Base-by-base conservation (phyloP, 768 basidiomycete genomes). In the Leccinum truebloodii region DNA sequence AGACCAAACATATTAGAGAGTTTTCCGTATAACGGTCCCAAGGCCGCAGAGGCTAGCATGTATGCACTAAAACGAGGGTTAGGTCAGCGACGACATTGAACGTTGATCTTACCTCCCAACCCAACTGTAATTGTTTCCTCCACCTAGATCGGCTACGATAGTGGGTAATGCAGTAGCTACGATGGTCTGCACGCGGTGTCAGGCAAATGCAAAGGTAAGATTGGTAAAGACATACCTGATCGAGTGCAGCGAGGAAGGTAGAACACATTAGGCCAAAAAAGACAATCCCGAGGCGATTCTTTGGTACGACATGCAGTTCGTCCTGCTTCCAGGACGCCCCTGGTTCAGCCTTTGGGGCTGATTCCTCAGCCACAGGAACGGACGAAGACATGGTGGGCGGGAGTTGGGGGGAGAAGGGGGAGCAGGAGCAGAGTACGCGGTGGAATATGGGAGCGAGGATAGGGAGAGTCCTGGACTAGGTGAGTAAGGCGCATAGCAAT, bases 161-260 rank as follows among this genome's bases (percentile, higher is more conserved):
- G 81, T 82, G 2, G 83, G 82, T 14, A 83, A 67, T 4, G 83
- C 81, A 13, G 80, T 83, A 0, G 81, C 73, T 3, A 82, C 80
- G 52, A 80, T 79, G 8, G 78, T 79, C 79, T 80, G 22, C 7
- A n/a, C 48, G 9, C 20, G 37, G 22, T 24, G 44, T 59, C 39
- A 59, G 18, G 13, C 3, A 6, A 20, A 20, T 20, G 32, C 3
- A 52, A 18, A 30, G 37, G 16, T 6, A 9, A 52, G 9, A 41
- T 32, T 9, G 20, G 10, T 53, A 16, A 53, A 52, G 28, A 58
- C 56, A 57, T 52, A 77, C 79, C 71, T 79, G 80, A 62, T 83
- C 83, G 35, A 83, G 69, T 13, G 82, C 82, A 1, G 83, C 79
- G 28, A 81, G 68, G 68, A 81, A 81, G 14, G 68, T 71, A 59